These are phyloP conservation scores for Zymoseptoria brevis DNA, from an alignment of 2,329 filamentous ascomycete genomes.

Conservation along the genomic window DNA sequence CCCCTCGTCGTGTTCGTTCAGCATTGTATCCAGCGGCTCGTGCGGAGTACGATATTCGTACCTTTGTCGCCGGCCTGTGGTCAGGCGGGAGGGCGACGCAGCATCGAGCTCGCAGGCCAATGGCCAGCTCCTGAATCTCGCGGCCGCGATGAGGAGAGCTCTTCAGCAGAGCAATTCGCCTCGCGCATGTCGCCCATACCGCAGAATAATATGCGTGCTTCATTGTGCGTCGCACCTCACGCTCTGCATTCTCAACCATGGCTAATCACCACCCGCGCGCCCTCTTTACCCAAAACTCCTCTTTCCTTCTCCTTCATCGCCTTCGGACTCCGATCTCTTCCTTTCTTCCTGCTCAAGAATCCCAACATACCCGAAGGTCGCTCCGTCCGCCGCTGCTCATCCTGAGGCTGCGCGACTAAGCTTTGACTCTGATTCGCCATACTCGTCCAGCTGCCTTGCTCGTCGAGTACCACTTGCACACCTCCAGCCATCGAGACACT, in stretches of 20 bases:
- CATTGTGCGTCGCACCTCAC: not conserved
- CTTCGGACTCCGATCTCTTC: constrained; percentile 83
- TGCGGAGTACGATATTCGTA: no score
- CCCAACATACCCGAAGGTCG: constrained; percentile 77
- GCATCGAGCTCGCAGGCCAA: not conserved
- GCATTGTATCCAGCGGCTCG: no score
- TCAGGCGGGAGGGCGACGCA: not conserved
- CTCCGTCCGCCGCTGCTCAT: constrained; percentile 39
- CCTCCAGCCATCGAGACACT: constrained; percentile 74
- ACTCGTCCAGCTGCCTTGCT: constrained; percentile 83
- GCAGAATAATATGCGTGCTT: not conserved
- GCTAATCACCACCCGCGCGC: constrained; percentile 56
- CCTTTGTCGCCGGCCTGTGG: no score
- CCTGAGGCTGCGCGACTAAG: constrained; percentile 42
- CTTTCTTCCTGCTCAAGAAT: constrained; percentile 83
- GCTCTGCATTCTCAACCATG: constrained; percentile 12
- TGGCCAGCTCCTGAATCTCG: not conserved
- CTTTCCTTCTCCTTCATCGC: constrained; percentile 63
- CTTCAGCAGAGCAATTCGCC: not conserved
- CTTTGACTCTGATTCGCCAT: constrained; percentile 77
- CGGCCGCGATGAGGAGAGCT: not conserved
- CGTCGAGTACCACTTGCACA: constrained; percentile 84
- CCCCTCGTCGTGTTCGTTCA: not conserved
- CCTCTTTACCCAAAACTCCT: constrained; percentile 90
- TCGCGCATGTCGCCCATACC: not conserved